Percentiles rank a stretch among this genome's conserved stretches.
These are phyloP conservation scores for Candida namnaoensis DNA, from an alignment of 805 yeast genomes.

Conservation along the genomic window DNA sequence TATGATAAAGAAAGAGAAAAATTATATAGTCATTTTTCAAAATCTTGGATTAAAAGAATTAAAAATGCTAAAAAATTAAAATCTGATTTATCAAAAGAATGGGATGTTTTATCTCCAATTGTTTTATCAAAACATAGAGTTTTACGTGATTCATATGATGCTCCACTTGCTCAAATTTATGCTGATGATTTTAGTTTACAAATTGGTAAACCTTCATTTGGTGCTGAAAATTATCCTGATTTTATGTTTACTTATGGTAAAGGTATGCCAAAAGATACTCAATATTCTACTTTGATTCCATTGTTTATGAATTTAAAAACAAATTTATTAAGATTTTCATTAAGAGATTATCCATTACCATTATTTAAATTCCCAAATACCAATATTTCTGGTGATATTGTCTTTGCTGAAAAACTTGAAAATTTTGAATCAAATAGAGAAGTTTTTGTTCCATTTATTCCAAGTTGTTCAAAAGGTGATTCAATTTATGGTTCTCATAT, in stretches of 20 bases:
- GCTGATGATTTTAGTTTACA: conserved; percentile 14
- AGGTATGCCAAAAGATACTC: conserved; percentile 42
- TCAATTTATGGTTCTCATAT: conserved; percentile 49
- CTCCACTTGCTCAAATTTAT: background rate
- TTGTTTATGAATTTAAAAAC: conserved; percentile 36
- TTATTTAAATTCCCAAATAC: conserved; percentile 37
- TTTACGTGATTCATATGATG: conserved; percentile 21
- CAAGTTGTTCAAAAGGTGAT: conserved; percentile 18
- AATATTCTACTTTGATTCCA: conserved; percentile 49
- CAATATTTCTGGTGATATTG: conserved; percentile 36
- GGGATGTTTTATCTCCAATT: background rate
- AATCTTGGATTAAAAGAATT: conserved; percentile 28
- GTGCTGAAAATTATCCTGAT: conserved; percentile 16
- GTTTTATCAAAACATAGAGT: conserved; percentile 11
- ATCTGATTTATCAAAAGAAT: background rate
- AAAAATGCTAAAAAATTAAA: conserved; percentile 16
- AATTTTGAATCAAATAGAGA: conserved; percentile 35
- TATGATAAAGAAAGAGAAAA: conserved; percentile 19
- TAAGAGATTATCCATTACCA: conserved; percentile 53
- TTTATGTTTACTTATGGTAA: conserved; percentile 33
- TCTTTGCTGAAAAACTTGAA: conserved; percentile 48
- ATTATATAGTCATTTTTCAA: conserved; percentile 26
- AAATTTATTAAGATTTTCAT: conserved; percentile 30
- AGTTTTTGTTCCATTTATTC: conserved; percentile 51
- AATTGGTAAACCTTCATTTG: conserved; percentile 23